Evolutionary conservation across 139 green algal genomes (phyloP).

Genomic region (Chlorella sp.): DNA sequence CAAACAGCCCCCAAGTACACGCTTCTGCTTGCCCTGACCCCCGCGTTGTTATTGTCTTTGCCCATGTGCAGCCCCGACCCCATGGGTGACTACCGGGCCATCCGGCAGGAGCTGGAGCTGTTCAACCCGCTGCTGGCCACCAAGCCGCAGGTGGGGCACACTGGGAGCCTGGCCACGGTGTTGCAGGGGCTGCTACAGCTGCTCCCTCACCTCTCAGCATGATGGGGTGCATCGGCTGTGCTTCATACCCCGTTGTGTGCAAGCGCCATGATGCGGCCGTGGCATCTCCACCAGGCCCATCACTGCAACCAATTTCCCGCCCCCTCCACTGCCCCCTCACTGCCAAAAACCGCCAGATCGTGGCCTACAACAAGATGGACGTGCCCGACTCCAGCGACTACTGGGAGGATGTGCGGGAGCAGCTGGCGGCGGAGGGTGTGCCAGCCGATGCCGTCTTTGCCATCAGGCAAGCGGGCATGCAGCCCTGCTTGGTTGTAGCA

Average conservation of each 20-base stretch:
- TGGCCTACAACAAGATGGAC: constrained; percentile 95
- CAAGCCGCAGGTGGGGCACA: constrained; percentile 78
- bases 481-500: too few species aligned
- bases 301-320: not conserved
- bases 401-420: constrained; percentile 74
- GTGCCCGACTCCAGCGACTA: constrained; percentile 88
- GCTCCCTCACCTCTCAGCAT: too few species aligned
- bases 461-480: constrained; percentile 20
- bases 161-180: not conserved
- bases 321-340: not conserved
- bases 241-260: too few species aligned
- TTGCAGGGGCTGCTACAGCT: too few species aligned
- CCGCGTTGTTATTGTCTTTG: too few species aligned
- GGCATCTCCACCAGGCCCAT: not conserved
- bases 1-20: too few species aligned
- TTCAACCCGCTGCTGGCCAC: constrained; percentile 90
- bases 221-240: too few species aligned
- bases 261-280: too few species aligned
- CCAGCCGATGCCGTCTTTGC: constrained; percentile 22
- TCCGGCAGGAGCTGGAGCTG: constrained; percentile 90
- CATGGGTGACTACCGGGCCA: constrained; percentile 90
- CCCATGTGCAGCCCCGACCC: constrained; percentile 82
- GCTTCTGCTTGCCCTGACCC: too few species aligned
- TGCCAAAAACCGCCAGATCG: constrained; percentile 49
- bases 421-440: constrained; percentile 62